Conservation (phyloP, 306 rosid genomes). For the Rosa multiflora region DNA sequence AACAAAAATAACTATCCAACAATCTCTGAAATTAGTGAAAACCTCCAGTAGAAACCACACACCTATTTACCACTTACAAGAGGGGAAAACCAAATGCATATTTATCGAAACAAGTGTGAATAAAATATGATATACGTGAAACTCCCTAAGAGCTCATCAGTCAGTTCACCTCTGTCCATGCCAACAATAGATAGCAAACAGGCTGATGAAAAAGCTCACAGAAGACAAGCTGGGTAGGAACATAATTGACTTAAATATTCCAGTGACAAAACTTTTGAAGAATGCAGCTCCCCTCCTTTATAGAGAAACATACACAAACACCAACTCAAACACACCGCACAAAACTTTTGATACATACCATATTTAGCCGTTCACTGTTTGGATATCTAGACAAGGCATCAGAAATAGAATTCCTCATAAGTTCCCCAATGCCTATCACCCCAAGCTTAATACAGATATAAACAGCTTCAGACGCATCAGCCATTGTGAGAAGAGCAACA, state of each 20-base stretch:
- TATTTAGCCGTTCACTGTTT: constrained; percentile 74
- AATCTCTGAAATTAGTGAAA: constrained; percentile 9
- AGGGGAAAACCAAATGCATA: background rate
- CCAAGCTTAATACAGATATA: constrained; percentile 93
- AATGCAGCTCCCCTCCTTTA: background rate
- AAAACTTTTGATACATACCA: constrained; percentile 44
- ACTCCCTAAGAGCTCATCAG: constrained; percentile 4
- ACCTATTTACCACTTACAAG: background rate
- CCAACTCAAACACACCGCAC: constrained; percentile 5
- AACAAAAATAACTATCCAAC: background rate
- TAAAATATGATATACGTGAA: background rate
- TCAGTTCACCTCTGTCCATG: background rate
- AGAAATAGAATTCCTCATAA: constrained; percentile 81
- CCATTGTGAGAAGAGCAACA: constrained; percentile 74
- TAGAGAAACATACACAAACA: background rate
- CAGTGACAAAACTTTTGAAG: background rate
- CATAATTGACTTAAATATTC: background rate
- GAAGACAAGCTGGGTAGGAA: background rate
- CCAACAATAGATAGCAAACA: background rate
- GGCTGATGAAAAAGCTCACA: background rate
- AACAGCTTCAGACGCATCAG: constrained; percentile 91
- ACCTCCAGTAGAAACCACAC: background rate
- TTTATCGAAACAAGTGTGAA: background rate
- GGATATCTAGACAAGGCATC: constrained; percentile 73
- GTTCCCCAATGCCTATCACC: constrained; percentile 91